Percentiles rank a stretch among this genome's conserved stretches.
phyloP scores from a whole-genome alignment of 371 early-diverging fungal genomes.

The Capniomyces stellatus region DNA sequence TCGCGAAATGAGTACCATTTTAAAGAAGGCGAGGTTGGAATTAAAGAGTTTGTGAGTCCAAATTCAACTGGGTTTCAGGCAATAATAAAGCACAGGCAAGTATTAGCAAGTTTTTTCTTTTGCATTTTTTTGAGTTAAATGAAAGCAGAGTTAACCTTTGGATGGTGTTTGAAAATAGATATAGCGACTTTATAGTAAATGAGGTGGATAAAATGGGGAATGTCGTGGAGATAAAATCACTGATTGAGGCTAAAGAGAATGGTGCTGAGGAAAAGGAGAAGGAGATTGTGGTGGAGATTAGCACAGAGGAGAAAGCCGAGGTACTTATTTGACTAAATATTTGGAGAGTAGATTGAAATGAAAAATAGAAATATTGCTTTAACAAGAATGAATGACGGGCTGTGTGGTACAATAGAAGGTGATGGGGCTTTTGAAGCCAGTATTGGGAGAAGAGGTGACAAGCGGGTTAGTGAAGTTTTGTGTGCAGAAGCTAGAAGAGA shows the following conservation, averaged over 20 bases:
- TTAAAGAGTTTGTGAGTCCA: constrained; percentile 55
- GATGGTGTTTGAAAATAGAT: neutral
- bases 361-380: too few relatives aligned
- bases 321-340: constrained; percentile 5
- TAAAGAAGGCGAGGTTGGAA: constrained; percentile 55
- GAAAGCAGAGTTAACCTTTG: neutral
- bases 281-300: neutral
- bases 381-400: too few relatives aligned
- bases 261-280: constrained; percentile 7
- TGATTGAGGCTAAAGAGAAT: constrained; percentile 5
- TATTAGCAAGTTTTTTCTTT: neutral
- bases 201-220: constrained; percentile 69
- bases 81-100: constrained; percentile 21
- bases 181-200: constrained; percentile 79
- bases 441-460: constrained; percentile 14
- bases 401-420: neutral
- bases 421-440: neutral
- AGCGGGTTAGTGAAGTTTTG: neutral
- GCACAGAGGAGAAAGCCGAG: constrained; percentile 11
- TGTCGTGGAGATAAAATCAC: constrained; percentile 28
- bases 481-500: neutral
- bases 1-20: neutral
- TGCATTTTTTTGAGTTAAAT: neutral
- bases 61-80: constrained; percentile 30
- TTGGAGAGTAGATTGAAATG: too few relatives aligned